Evolutionary conservation across 345 rosid species (phyloP), one percentile per base, ranked within the genome.

Genomic region (Citrus medica): DNA sequence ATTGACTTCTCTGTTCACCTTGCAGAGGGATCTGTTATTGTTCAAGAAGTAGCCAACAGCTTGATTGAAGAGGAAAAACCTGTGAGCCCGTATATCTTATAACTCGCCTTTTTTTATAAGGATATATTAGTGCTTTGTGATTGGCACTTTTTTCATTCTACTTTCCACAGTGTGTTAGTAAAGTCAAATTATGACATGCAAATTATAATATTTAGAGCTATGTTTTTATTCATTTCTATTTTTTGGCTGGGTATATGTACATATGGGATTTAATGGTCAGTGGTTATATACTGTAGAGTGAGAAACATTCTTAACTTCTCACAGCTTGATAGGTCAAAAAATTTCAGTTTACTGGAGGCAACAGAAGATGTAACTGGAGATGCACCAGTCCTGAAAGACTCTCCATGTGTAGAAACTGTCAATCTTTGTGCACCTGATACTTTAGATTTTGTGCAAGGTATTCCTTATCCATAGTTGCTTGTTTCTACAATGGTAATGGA

Each of bases 341-440:
- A 83, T 81, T 35, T 64, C 35, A 73, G 70, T 67, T 78, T 70
- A 59, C 62, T 78, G 21, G 48, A 25, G 46, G 69, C 58, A 40
- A 59, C 74, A 27, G 90, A 85, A 67, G 65, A 71, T 70, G 85
- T 74, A 81, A 78, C 72, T 75, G 78, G 69, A 55, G 77, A 83
- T 80, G 78, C 81, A 78, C 70, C 33, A 66, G 73, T 75, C 76
- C 46, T 79, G 37, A 69, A 81, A 67, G 88, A 84, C 42, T 79
- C 85, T 76, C 75, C 59, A 67, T 71, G 71, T 48, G 76, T 66
- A 71, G 69, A 73, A 64, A 84, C 24, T 75, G 61, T 69, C 78
- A 76, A 78, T 82, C 88, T 89, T 80, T 87, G 76, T 84, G 97
- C 84, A 25, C 93, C 91, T 38, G 95, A 90, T 80, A 84, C 92